phyloP scores from a whole-genome alignment of 805 yeast genomes.

The Yamadazyma philogaea region DNA sequence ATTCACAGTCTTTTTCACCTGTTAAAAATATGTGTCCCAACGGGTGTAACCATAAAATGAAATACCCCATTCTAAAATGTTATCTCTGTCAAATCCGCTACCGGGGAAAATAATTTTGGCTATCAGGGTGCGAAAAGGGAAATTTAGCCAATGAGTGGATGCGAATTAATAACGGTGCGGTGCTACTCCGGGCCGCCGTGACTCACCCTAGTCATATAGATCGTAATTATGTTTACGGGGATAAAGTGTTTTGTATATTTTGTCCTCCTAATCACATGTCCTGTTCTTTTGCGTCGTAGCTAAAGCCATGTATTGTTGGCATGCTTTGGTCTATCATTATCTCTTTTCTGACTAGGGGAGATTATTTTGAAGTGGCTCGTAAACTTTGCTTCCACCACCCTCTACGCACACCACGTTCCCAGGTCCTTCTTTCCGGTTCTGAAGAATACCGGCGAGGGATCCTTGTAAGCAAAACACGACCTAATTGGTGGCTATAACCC shows the following conservation, averaged over 20 bases:
- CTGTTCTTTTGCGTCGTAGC: too few relatives aligned
- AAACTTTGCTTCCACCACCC: too few relatives aligned
- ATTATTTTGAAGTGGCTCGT: too few relatives aligned
- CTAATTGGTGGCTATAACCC: not conserved
- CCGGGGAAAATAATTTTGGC: constrained; percentile 11
- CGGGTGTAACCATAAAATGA: not conserved
- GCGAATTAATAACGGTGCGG: constrained; percentile 1
- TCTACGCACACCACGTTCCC: not conserved
- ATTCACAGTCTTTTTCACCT: not conserved
- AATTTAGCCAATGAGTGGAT: constrained; percentile 7
- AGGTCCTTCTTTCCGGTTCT: not conserved
- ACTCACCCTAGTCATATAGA: not conserved
- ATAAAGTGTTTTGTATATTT: too few relatives aligned
- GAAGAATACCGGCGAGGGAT: too few relatives aligned
- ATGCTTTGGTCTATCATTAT: too few relatives aligned
- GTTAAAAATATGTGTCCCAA: not conserved
- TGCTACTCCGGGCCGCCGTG: not conserved
- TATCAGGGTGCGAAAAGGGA: constrained; percentile 2
- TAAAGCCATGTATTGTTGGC: too few relatives aligned
- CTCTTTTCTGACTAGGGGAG: too few relatives aligned
- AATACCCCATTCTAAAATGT: constrained; percentile 4
- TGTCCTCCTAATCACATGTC: too few relatives aligned
- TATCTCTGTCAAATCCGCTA: constrained; percentile 15
- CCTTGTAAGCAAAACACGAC: not conserved
- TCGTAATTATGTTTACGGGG: too few relatives aligned